A percentile compares a stretch with the other conserved stretches of the same genome.
phyloP scores from a whole-genome alignment of 495 filamentous ascomycete genomes.

The Aspergillus funiculosus region DNA sequence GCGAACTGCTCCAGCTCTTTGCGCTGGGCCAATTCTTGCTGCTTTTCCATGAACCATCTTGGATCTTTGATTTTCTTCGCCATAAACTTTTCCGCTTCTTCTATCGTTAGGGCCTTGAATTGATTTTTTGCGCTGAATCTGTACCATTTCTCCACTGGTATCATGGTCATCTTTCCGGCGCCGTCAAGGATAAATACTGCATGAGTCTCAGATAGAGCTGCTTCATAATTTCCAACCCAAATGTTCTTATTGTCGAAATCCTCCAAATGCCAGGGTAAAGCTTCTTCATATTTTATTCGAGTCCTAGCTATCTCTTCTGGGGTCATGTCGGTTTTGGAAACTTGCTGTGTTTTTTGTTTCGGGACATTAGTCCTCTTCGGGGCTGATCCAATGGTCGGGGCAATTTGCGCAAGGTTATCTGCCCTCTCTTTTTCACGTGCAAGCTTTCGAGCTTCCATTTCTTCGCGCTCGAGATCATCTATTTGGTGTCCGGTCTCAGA shows the following conservation, averaged over 20 bases:
- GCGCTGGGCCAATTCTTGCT: slow-evolving; percentile 43
- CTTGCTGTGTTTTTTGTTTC: slow-evolving; percentile 60
- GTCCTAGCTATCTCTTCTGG: slow-evolving; percentile 72
- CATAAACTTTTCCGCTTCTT: slow-evolving; percentile 81
- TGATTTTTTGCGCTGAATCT: slow-evolving; percentile 78
- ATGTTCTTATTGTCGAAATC: slow-evolving; percentile 91
- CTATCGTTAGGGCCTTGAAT: slow-evolving; percentile 73
- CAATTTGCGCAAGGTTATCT: slow-evolving; percentile 80
- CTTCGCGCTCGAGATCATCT: slow-evolving; percentile 64
- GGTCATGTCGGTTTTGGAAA: slow-evolving; percentile 74
- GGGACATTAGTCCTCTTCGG: slow-evolving; percentile 55
- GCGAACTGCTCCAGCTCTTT: slow-evolving; percentile 47
- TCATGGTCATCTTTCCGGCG: slow-evolving; percentile 65
- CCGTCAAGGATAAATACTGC: slow-evolving; percentile 66
- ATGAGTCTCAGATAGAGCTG: slow-evolving; percentile 69
- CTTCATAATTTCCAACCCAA: slow-evolving; percentile 88
- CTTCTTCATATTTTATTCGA: slow-evolving; percentile 87
- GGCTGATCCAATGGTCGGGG: slow-evolving; percentile 57
- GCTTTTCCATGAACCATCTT: slow-evolving; percentile 71
- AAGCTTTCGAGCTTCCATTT: slow-evolving; percentile 60
- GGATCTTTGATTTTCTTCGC: slow-evolving; percentile 64
- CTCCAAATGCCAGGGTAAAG: slow-evolving; percentile 91
- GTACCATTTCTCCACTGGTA: slow-evolving; percentile 93
- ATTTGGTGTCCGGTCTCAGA: slow-evolving; percentile 34
- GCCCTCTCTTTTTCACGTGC: slow-evolving; percentile 79